Percentiles rank a stretch among this genome's conserved stretches.
phyloP scores from a whole-genome alignment of 2,329 filamentous ascomycete species.

The Penicillium sp. region DNA sequence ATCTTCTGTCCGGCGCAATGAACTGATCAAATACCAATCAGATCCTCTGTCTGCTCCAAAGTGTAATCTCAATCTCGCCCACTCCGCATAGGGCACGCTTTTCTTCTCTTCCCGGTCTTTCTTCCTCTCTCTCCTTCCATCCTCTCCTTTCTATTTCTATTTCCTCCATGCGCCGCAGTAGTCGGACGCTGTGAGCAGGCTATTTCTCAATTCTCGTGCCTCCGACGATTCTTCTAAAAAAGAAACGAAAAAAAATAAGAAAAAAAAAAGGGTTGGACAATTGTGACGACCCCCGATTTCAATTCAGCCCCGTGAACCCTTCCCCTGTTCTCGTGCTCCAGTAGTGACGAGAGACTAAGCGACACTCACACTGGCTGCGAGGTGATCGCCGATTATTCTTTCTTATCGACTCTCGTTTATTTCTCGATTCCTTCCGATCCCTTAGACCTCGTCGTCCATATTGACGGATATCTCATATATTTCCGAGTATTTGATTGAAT shows the following conservation, averaged over 20 bases:
- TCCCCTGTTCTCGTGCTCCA: slow-evolving; percentile 19
- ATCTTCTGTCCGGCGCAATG: no score
- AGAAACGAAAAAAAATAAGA: slow-evolving; percentile 10
- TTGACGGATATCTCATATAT: no score
- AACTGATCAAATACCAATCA: no score
- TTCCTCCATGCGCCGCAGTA: slow-evolving; percentile 31
- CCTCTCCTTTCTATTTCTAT: slow-evolving; percentile 18
- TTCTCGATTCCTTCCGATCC: background rate
- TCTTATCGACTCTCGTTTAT: slow-evolving; percentile 18
- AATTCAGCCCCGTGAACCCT: slow-evolving; percentile 13
- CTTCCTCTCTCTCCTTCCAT: slow-evolving; percentile 13
- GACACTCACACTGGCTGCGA: slow-evolving; percentile 30
- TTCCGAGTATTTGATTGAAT: no score
- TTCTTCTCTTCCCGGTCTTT: slow-evolving; percentile 10
- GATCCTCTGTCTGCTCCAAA: no score
- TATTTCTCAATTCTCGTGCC: slow-evolving; percentile 25
- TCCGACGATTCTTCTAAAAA: slow-evolving; percentile 6
- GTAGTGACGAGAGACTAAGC: slow-evolving; percentile 17
- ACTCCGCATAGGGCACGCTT: background rate
- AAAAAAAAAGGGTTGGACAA: slow-evolving; percentile 2
- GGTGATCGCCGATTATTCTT: slow-evolving; percentile 21
- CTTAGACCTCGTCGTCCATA: no score
- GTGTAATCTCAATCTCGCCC: no score
- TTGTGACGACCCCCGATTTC: slow-evolving; percentile 16
- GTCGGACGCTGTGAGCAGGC: slow-evolving; percentile 37